phyloP scores from a whole-genome alignment of 257 asterid genomes.

The Pogostemon cablin region DNA sequence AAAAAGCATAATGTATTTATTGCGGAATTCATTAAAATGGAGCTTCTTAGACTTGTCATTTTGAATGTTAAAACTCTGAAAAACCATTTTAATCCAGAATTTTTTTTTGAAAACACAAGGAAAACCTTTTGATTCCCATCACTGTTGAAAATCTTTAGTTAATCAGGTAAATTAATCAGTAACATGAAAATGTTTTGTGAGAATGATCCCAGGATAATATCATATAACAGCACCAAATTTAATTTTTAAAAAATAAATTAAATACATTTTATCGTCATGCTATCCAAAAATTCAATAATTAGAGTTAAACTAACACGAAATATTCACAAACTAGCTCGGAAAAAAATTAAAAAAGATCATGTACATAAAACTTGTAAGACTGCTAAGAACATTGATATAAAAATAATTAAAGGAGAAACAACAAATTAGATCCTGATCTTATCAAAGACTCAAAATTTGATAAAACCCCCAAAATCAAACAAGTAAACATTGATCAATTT shows the following conservation, averaged over 20 bases:
- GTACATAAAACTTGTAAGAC: constrained; percentile 16
- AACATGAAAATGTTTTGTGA: neutral
- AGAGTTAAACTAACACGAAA: constrained; percentile 22
- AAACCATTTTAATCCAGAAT: constrained; percentile 17
- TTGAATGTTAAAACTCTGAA: constrained; percentile 4
- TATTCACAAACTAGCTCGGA: neutral
- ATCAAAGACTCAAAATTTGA: constrained; percentile 11
- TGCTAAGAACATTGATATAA: constrained; percentile 13
- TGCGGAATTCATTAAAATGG: neutral
- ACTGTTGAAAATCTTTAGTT: constrained; percentile 25
- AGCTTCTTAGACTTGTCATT: constrained; percentile 15
- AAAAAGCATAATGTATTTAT: constrained; percentile 12
- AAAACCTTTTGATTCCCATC: constrained; percentile 11
- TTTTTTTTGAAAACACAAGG: neutral
- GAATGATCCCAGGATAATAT: constrained; percentile 21
- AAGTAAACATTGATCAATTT: constrained; percentile 35
- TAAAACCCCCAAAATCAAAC: constrained; percentile 41
- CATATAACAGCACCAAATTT: constrained; percentile 13
- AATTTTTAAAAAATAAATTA: constrained; percentile 5
- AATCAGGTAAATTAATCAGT: constrained; percentile 25
- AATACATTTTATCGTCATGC: constrained; percentile 9
- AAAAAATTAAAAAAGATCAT: neutral
- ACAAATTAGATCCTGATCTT: constrained; percentile 19
- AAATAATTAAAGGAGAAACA: constrained; percentile 26
- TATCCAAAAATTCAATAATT: constrained; percentile 18